Percentiles rank a stretch among this genome's conserved stretches.
Conservation (phyloP, 129 eudicot genomes). For the Escallonia rubra region DNA sequence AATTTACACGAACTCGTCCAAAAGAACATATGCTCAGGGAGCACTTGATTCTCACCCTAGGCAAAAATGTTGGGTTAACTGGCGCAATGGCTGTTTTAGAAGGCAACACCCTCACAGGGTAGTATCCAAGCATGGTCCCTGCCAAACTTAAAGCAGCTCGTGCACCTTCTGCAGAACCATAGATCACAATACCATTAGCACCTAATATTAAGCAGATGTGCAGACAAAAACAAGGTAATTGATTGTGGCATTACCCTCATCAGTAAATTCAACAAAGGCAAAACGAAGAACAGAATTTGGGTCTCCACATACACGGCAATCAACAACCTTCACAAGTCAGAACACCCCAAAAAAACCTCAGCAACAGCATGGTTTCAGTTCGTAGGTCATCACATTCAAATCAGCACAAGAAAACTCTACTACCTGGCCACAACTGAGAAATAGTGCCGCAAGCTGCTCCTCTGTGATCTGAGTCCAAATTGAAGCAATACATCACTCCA, state of each 20-base stretch:
- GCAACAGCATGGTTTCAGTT: background rate
- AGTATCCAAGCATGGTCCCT: conserved; percentile 88
- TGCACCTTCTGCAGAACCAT: background rate
- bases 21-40: too few species aligned
- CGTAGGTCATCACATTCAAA: background rate
- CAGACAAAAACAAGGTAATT: background rate
- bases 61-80: conserved; percentile 6
- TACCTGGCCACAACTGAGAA: conserved; percentile 84
- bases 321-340: conserved; percentile 58
- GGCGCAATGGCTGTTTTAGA: conserved; percentile 98
- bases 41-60: too few species aligned
- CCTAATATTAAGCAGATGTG: background rate
- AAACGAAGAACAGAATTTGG: too few species aligned
- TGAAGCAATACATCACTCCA: background rate
- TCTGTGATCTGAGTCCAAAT: too few species aligned
- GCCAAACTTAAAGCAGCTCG: conserved; percentile 61
- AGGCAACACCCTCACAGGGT: conserved; percentile 82
- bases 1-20: too few species aligned
- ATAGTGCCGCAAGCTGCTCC: conserved; percentile 34
- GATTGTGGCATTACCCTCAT: too few species aligned
- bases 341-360: background rate
- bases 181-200: conserved; percentile 39
- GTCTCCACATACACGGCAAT: conserved; percentile 79
- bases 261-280: too few species aligned
- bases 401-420: background rate